These are phyloP conservation scores for Eucommia ulmoides DNA, from an alignment of 257 asterid genomes.

Conservation along the genomic window DNA sequence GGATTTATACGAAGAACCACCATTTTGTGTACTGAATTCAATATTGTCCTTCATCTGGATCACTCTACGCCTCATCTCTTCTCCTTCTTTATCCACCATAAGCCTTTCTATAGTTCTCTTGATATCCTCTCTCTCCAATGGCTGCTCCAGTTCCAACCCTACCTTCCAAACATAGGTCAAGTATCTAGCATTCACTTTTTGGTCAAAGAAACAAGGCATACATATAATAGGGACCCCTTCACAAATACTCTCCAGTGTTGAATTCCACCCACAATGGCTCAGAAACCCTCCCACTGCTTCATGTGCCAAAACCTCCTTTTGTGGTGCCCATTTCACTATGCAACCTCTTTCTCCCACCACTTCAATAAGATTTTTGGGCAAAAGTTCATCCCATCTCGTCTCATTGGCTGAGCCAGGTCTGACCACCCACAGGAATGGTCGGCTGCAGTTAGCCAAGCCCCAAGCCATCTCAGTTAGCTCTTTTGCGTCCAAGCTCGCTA, in stretches of 20 bases:
- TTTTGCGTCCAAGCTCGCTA: neutral
- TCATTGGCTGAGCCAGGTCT: neutral
- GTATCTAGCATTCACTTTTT: neutral
- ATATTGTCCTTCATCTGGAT: neutral
- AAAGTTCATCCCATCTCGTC: neutral
- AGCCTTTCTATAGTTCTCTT: neutral
- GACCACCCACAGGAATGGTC: neutral
- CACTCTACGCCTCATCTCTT: neutral
- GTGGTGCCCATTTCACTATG: neutral
- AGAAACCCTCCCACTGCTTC: neutral
- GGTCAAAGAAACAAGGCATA: neutral
- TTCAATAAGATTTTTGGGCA: neutral
- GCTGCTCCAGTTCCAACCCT: neutral
- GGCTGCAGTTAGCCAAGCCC: neutral
- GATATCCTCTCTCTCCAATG: neutral
- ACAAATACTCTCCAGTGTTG: neutral
- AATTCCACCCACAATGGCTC: neutral
- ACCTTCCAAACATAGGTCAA: neutral
- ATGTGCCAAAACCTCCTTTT: neutral
- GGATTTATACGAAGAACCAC: neutral
- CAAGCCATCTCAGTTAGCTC: neutral
- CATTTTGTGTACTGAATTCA: neutral
- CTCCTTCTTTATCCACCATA: neutral
- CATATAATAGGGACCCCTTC: neutral
- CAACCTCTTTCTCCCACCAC: neutral